phyloP scores from a whole-genome alignment of 164 flowering plant genomes.

The Sedum album region DNA sequence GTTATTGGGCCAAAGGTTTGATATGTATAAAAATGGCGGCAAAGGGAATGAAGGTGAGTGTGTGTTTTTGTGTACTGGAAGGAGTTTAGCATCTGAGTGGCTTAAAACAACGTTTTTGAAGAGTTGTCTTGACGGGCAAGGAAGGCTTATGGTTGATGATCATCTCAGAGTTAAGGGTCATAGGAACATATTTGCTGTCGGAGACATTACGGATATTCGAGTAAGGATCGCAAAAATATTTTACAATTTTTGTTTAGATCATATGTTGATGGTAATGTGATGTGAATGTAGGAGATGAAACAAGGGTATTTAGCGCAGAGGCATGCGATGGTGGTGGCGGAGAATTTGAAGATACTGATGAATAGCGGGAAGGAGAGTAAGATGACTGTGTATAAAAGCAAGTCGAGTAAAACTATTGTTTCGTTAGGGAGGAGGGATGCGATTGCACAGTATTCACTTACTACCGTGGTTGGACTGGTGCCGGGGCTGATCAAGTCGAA shows the following conservation, averaged over 20 bases:
- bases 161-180: constrained; percentile 55
- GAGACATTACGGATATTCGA: constrained; percentile 68
- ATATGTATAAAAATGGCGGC: constrained; percentile 49
- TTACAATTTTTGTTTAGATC: too few species aligned
- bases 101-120: constrained; percentile 41
- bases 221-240: constrained; percentile 38
- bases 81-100: constrained; percentile 54
- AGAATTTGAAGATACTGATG: constrained; percentile 58
- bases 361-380: constrained; percentile 44
- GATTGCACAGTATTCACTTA: constrained; percentile 55
- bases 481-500: constrained; percentile 74
- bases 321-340: constrained; percentile 43
- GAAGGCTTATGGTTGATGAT: constrained; percentile 69
- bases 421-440: constrained; percentile 77
- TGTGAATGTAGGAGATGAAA: constrained; percentile 47
- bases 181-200: constrained; percentile 62
- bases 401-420: constrained; percentile 38
- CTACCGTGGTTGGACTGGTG: constrained; percentile 44
- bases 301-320: constrained; percentile 70
- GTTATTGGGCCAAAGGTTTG: constrained; percentile 39
- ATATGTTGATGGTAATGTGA: neutral
- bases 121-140: constrained; percentile 35
- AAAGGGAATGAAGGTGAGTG: constrained; percentile 66
- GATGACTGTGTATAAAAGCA: constrained; percentile 45
- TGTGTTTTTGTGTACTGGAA: constrained; percentile 61